A percentile compares a stretch with the other conserved stretches of the same genome.
Conservation (phyloP, 2,329 filamentous ascomycete species). For the Alternaria sp. region DNA sequence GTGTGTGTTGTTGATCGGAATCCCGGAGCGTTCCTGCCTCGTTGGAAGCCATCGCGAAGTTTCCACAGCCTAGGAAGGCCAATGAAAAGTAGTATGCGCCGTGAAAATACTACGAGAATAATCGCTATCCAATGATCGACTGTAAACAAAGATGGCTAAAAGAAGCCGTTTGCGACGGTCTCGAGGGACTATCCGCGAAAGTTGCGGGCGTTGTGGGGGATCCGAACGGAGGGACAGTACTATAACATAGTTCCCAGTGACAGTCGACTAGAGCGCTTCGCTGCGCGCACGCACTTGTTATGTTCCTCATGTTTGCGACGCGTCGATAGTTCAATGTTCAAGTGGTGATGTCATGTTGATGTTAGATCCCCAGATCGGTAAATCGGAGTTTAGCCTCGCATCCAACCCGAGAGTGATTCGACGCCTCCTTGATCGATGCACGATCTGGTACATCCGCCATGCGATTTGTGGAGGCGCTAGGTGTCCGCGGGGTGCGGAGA, state of each 20-base stretch:
- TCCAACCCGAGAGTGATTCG: slow-evolving; percentile 15
- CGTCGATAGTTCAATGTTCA: slow-evolving; percentile 5
- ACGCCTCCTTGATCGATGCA: slow-evolving; percentile 15
- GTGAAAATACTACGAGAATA: neutral
- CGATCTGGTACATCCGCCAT: slow-evolving; percentile 3
- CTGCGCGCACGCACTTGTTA: slow-evolving; percentile 8
- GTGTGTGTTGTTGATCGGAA: slow-evolving; percentile 29
- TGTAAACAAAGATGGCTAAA: neutral
- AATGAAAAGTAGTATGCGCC: neutral
- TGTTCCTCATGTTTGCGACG: slow-evolving; percentile 17
- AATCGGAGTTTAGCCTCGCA: slow-evolving; percentile 14
- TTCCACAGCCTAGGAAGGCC: slow-evolving; percentile 2
- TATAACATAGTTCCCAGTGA: neutral
- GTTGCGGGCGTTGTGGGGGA: slow-evolving; percentile 1
- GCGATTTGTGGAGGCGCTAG: slow-evolving; percentile 9
- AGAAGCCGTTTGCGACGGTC: slow-evolving; percentile 1
- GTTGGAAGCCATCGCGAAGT: slow-evolving; percentile 36
- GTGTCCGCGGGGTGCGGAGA: slow-evolving; percentile 16
- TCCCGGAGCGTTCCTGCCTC: slow-evolving; percentile 43
- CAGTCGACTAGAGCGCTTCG: neutral
- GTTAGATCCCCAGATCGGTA: slow-evolving; percentile 1
- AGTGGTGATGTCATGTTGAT: slow-evolving; percentile 31
- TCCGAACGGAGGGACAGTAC: slow-evolving; percentile 2
- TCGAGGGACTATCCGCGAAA: neutral
- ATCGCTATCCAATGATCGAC: neutral